These are phyloP conservation scores for Pelargonium citronellum DNA, from an alignment of 441 rosid species.

Conservation along the genomic window DNA sequence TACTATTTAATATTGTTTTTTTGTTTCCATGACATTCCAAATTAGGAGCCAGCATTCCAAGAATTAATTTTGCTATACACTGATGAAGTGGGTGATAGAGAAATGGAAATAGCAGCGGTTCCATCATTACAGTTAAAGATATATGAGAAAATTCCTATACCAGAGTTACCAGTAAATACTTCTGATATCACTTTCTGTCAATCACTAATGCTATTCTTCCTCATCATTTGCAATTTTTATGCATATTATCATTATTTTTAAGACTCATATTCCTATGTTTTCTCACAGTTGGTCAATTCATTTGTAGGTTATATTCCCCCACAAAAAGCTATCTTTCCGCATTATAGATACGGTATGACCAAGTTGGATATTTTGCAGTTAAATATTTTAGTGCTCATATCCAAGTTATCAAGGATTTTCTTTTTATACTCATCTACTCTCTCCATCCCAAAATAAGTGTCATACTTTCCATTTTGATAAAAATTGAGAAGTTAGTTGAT, in stretches of 20 bases:
- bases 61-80: slow-evolving; percentile 84
- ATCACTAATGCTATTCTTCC: slow-evolving; percentile 22
- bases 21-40: slow-evolving; percentile 26
- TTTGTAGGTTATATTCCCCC: slow-evolving; percentile 83
- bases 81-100: slow-evolving; percentile 41
- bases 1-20: slow-evolving; percentile 19
- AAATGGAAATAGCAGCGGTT: slow-evolving; percentile 37
- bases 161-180: slow-evolving; percentile 77
- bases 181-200: slow-evolving; percentile 30
- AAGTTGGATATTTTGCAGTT: slow-evolving; percentile 15
- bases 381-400: neutral
- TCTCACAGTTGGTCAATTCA: slow-evolving; percentile 17
- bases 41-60: slow-evolving; percentile 87
- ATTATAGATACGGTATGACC: slow-evolving; percentile 84
- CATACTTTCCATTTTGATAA: too few species aligned
- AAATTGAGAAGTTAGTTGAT: too few species aligned
- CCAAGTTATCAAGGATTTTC: neutral
- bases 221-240: neutral
- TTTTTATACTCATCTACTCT: too few species aligned
- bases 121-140: slow-evolving; percentile 74
- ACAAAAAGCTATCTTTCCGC: slow-evolving; percentile 91
- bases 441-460: too few species aligned
- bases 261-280: neutral
- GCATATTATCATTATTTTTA: neutral
- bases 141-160: slow-evolving; percentile 83